phyloP scores from a whole-genome alignment of 495 filamentous ascomycete species.

The Daldinia vernicosa region DNA sequence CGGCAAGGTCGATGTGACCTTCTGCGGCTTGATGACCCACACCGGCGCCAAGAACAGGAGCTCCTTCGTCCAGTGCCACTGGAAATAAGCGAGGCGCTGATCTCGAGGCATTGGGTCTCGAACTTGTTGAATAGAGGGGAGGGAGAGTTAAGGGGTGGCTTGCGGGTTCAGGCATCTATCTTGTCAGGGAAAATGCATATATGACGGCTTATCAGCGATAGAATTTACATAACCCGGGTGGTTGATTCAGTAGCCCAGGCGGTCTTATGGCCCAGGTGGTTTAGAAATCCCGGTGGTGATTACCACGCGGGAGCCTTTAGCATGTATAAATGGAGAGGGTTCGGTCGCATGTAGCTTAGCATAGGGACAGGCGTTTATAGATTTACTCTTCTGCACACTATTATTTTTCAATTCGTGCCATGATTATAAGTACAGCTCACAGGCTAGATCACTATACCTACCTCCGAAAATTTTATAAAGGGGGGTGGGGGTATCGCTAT shows the following conservation, averaged over 20 bases:
- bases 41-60: slow-evolving; percentile 30
- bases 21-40: slow-evolving; percentile 44
- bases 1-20: slow-evolving; percentile 15
- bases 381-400: neutral
- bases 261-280: neutral
- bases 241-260: neutral
- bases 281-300: neutral
- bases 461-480: neutral
- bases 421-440: neutral
- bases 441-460: neutral
- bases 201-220: neutral
- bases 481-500: too few relatives aligned
- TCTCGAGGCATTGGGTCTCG: neutral
- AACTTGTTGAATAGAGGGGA: neutral
- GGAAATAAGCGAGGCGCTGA: slow-evolving; percentile 13
- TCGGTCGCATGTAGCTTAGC: neutral
- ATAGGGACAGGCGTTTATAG: slow-evolving; percentile 1
- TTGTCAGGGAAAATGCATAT: neutral
- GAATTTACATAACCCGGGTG: neutral
- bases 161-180: neutral
- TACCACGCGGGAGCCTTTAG: neutral
- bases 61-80: slow-evolving; percentile 34
- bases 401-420: too few relatives aligned
- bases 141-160: neutral
- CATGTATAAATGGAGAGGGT: neutral